These are phyloP conservation scores for Umbilicaria muhlenbergii DNA, from an alignment of 495 filamentous ascomycete genomes.

Conservation along the genomic window DNA sequence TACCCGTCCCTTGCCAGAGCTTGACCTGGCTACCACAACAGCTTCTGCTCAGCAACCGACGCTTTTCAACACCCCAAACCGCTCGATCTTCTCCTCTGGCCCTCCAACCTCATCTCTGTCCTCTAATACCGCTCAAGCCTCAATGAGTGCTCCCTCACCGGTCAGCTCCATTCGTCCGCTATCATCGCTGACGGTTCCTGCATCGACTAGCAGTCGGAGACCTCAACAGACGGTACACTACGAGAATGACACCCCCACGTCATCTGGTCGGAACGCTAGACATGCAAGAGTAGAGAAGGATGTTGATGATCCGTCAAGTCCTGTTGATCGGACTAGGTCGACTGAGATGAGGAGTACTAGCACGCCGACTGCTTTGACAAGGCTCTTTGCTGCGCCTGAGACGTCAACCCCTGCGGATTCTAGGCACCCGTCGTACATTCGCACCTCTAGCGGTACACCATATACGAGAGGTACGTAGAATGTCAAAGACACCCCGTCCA, in stretches of 20 bases:
- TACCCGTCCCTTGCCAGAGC: conserved; percentile 8
- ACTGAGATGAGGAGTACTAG: conserved; percentile 12
- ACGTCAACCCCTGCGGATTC: conserved; percentile 14
- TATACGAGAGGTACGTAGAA: conserved; percentile 12
- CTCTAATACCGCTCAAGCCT: conserved; percentile 19
- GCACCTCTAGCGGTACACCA: conserved; percentile 13
- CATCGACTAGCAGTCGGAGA: conserved; percentile 3
- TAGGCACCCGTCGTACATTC: conserved; percentile 18
- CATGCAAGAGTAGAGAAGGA: conserved; percentile 20
- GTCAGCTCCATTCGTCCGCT: conserved; percentile 14
- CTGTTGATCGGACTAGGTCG: conserved; percentile 8
- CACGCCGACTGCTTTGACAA: conserved; percentile 18
- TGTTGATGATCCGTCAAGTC: conserved; percentile 22
- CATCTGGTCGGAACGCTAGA: conserved; percentile 6
- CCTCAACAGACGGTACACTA: conserved; percentile 8
- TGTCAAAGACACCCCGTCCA: neutral
- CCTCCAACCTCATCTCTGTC: conserved; percentile 21
- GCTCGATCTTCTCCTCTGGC: conserved; percentile 23
- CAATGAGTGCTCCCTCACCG: conserved; percentile 17
- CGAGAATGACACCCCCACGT: conserved; percentile 5
- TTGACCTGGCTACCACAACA: conserved; percentile 8
- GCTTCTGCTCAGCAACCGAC: conserved; percentile 8
- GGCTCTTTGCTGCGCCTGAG: conserved; percentile 18
- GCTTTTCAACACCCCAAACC: conserved; percentile 19
- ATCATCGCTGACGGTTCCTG: conserved; percentile 12